Base-by-base conservation (phyloP, 129 eudicot genomes). In the Lactuca sativa region DNA sequence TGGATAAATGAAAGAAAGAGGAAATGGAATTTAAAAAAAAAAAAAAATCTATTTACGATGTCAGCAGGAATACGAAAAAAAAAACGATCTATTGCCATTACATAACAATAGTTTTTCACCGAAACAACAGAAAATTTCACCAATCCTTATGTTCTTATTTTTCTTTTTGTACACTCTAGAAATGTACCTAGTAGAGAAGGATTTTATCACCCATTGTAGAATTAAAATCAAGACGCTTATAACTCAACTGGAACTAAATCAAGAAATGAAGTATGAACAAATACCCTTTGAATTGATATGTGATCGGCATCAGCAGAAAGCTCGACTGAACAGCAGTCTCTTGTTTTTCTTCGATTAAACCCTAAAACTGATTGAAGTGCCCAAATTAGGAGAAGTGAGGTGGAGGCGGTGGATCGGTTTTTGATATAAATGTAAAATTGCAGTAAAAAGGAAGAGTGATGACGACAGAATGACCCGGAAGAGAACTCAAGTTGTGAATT, bases 381-480 rank as follows among this genome's bases (percentile, higher is more conserved):
- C 30, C 16, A 32, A 62, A 62, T 61, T 69, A 44, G 64, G 49
- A 43, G 65, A 18, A 34, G 61, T 15, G 37, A 7, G 54, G 69
- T 12, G 61, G 61, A 74, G 75, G 76, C 75, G 76, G 81, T 77
- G 81, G 70, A 69, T 62, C 59, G 53, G 37, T 67, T 67, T 67
- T 25, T 34, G 1, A 32, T 56, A 13, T 25, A 48, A 9, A 13
- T 13, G 7, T 13, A 34, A 62, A 33, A 16, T 66, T 47, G 58
- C 43, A 57, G 61, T 66, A 48, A 64, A 75, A 74, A 74, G 56
- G 48, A 73, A 74, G 62, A 74, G 18, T 56, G 64, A 4, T 74
- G 78, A 56, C 78, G 78, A 74, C 72, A 64, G 30, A 64, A 0
- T 74, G 78, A 74, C 71, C 56, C 56, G 6, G 4, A 38, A 38